Conservation (phyloP, 2,329 filamentous ascomycete genomes). For the Aspergillus brasiliensis region DNA sequence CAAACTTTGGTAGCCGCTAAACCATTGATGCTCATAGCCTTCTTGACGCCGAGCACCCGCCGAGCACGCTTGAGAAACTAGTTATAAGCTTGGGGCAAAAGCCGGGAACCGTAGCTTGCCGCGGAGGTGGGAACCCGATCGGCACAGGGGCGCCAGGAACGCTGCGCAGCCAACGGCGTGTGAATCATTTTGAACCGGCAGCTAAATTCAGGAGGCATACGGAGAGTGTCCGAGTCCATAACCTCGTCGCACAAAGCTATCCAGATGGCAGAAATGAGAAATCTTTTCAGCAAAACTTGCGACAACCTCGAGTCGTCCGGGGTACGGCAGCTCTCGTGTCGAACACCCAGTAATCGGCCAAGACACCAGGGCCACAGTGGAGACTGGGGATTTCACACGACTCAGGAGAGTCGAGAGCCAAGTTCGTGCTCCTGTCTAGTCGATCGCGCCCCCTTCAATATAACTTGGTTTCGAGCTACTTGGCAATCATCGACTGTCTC, state of each 20-base stretch:
- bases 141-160: slow-evolving; percentile 7
- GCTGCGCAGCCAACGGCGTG: slow-evolving; percentile 12
- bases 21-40: slow-evolving; percentile 12
- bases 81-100: slow-evolving; percentile 18
- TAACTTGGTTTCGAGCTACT: slow-evolving; percentile 4
- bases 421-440: background rate
- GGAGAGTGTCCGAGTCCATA: background rate
- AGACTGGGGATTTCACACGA: background rate
- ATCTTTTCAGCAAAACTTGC: background rate
- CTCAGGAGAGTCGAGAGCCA: background rate
- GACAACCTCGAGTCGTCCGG: background rate
- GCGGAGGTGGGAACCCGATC: slow-evolving; percentile 19
- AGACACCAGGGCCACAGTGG: background rate
- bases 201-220: background rate
- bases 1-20: slow-evolving; percentile 3
- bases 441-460: slow-evolving; percentile 3
- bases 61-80: slow-evolving; percentile 9
- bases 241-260: background rate
- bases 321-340: slow-evolving; percentile 7
- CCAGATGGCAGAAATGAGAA: background rate
- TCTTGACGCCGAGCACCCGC: slow-evolving; percentile 7
- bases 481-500: slow-evolving; percentile 2
- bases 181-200: background rate
- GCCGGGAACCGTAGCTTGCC: slow-evolving; percentile 20
- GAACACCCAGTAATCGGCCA: background rate